phyloP scores from a whole-genome alignment of 805 yeast genomes.

The Candida nonsorbophila region DNA sequence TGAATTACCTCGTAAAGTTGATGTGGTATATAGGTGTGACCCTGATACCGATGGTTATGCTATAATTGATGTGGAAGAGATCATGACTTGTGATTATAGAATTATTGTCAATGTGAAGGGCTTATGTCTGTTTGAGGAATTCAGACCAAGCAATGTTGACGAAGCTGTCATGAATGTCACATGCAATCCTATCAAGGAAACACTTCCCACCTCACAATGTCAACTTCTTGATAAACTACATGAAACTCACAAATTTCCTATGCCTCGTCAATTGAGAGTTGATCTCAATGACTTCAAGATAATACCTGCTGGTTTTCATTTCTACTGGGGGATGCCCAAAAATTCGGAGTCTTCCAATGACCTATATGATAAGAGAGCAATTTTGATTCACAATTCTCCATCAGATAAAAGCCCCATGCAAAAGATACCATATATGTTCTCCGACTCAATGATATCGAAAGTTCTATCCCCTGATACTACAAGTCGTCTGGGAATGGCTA shows the following conservation, averaged over 20 bases:
- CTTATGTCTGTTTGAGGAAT: conserved; percentile 40
- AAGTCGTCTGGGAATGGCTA: conserved; percentile 3
- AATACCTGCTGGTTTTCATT: conserved; percentile 26
- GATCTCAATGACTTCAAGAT: conserved; percentile 20
- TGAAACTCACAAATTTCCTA: conserved; percentile 14
- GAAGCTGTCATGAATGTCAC: conserved; percentile 21
- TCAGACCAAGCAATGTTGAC: conserved; percentile 17
- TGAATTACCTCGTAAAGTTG: conserved; percentile 44
- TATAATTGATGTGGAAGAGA: conserved; percentile 44
- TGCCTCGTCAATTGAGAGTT: conserved; percentile 17
- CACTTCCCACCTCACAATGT: background rate
- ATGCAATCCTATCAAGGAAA: conserved; percentile 14
- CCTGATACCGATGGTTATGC: conserved; percentile 12
- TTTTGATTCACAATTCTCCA: conserved; percentile 4
- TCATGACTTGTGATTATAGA: conserved; percentile 53
- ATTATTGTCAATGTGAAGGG: conserved; percentile 46
- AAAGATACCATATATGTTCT: conserved; percentile 9
- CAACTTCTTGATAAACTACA: conserved; percentile 2
- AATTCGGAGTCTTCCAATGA: conserved; percentile 1
- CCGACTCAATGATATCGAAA: conserved; percentile 16
- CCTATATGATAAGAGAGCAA: conserved; percentile 7
- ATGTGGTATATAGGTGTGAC: conserved; percentile 55
- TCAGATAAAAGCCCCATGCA: background rate
- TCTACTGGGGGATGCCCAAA: conserved; percentile 17
- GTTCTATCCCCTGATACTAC: conserved; percentile 20